Evolutionary conservation across 345 rosid species (phyloP).

Genomic region (Barbarea vulgaris): DNA sequence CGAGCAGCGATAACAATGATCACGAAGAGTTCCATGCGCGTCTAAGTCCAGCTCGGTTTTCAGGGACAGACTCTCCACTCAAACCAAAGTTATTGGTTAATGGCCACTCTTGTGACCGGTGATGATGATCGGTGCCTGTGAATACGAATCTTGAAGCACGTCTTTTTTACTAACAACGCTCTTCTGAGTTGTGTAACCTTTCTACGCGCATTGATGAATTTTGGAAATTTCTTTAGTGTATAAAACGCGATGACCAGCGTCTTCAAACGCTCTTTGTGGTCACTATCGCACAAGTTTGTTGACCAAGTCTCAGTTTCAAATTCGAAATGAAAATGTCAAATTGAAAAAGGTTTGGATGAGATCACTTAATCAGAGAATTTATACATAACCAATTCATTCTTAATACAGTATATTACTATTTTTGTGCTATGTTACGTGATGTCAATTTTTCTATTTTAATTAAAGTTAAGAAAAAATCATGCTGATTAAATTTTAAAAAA

Average conservation of each 20-base stretch:
- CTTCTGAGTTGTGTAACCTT: conserved; percentile 21
- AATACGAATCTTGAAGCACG: conserved; percentile 2
- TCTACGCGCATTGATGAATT: conserved; percentile 5
- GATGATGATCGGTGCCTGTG: conserved; percentile 10
- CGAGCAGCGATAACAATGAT: conserved; percentile 24
- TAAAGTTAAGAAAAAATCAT: not conserved
- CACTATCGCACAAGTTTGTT: not conserved
- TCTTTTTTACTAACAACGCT: conserved; percentile 22
- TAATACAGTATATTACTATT: too few species aligned
- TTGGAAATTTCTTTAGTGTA: conserved; percentile 16
- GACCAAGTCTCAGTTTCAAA: not conserved
- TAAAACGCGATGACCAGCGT: conserved; percentile 21
- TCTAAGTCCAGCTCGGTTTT: conserved; percentile 30
- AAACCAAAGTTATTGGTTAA: conserved; percentile 31
- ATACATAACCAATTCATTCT: not conserved
- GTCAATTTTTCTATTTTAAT: not conserved
- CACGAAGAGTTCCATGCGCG: conserved; percentile 38
- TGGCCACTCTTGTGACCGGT: conserved; percentile 21
- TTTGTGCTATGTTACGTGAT: not conserved
- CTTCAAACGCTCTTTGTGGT: conserved; percentile 21
- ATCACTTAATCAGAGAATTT: not conserved
- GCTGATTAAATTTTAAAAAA: not conserved
- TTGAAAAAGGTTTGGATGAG: not conserved
- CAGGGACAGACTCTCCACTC: not conserved
- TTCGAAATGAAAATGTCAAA: conserved; percentile 9